Evolutionary conservation across 139 green algal genomes (phyloP).

Genomic region (Tetradesmus lagerheimii): DNA sequence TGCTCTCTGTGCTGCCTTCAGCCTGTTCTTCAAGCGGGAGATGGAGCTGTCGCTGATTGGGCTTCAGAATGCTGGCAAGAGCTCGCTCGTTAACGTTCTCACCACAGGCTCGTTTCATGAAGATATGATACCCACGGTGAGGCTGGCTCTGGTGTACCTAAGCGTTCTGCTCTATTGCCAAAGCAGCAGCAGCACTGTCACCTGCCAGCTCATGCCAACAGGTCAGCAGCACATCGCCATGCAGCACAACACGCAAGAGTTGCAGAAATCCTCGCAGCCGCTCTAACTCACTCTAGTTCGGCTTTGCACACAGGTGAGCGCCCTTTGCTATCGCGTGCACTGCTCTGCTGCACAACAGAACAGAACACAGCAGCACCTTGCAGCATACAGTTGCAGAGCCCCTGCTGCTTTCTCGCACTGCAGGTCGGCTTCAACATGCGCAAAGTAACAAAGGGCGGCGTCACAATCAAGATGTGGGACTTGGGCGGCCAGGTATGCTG

Average conservation of each 20-base stretch:
- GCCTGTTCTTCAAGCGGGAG: constrained; percentile 97
- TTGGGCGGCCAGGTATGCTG: constrained; percentile 88
- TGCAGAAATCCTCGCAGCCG: not conserved
- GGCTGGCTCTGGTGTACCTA: constrained; percentile 5
- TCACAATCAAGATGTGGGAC: constrained; percentile 99
- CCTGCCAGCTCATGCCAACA: not conserved
- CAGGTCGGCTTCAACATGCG: constrained; percentile 99
- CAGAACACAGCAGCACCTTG: too few species aligned
- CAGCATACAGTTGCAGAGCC: not conserved
- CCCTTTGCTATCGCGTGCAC: too few species aligned
- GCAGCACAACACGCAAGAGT: not conserved
- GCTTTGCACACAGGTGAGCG: too few species aligned
- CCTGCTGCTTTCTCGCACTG: not conserved
- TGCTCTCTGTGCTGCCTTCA: constrained; percentile 48
- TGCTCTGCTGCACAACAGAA: too few species aligned
- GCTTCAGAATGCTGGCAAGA: constrained; percentile 98
- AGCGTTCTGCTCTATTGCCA: not conserved
- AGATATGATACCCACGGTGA: constrained; percentile 96
- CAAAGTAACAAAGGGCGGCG: constrained; percentile 94
- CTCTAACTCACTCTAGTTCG: too few species aligned
- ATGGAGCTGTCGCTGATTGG: constrained; percentile 99
- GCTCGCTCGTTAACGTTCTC: constrained; percentile 96
- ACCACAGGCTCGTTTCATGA: constrained; percentile 92
- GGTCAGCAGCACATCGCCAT: not conserved
- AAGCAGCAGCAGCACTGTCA: not conserved